Percentiles rank a stretch among this genome's conserved stretches.
phyloP scores from a whole-genome alignment of 1,139 yeast species.

The Sugiyamaella castrensis region DNA sequence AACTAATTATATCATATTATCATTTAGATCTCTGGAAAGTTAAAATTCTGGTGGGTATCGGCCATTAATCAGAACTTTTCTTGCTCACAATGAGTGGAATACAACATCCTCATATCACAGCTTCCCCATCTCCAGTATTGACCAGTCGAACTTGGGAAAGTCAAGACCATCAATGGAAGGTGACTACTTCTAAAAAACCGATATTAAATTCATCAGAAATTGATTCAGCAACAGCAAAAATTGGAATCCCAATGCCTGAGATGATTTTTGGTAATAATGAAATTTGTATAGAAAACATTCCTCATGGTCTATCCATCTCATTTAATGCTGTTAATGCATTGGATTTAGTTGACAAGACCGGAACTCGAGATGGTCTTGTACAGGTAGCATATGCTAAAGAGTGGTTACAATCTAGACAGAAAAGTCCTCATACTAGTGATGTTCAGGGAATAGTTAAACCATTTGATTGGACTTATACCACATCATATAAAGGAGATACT shows the following conservation, averaged over 20 bases:
- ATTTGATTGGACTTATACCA: conserved; percentile 95
- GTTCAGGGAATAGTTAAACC: conserved; percentile 64
- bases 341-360: conserved; percentile 55
- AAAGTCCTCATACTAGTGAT: conserved; percentile 36
- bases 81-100: too few relatives aligned
- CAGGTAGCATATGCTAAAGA: conserved; percentile 85
- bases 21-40: too few relatives aligned
- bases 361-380: conserved; percentile 47
- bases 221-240: conserved; percentile 59
- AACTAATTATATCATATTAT: too few relatives aligned
- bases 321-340: conserved; percentile 83
- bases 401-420: conserved; percentile 68
- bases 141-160: conserved; percentile 7
- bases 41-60: too few relatives aligned
- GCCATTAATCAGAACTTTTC: too few relatives aligned
- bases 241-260: conserved; percentile 86
- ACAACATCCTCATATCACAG: too few relatives aligned
- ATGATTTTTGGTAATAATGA: conserved; percentile 94
- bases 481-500: conserved; percentile 66
- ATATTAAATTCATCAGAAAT: conserved; percentile 73
- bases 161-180: conserved; percentile 52
- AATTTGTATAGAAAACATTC: conserved; percentile 47
- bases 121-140: too few relatives aligned
- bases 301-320: conserved; percentile 47
- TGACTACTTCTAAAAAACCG: conserved; percentile 70